Conservation (phyloP, 179 eudicot genomes). For the Silene coronaria region DNA sequence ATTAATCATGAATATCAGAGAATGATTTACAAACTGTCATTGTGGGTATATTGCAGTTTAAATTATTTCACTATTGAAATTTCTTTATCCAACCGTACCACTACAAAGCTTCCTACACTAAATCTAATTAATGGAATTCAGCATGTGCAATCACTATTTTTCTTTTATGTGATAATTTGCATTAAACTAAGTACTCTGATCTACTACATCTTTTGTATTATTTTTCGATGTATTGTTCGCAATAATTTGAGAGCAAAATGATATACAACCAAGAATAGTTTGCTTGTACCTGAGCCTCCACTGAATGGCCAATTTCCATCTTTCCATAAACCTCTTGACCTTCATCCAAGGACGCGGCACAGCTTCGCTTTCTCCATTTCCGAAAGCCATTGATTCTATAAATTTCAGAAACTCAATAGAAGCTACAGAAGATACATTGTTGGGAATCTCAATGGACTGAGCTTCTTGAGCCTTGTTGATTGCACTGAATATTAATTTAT, state of each 20-base stretch:
- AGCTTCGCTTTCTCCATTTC: slow-evolving; percentile 20
- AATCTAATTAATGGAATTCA: too few relatives aligned
- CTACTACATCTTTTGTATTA: background rate
- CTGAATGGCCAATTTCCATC: slow-evolving; percentile 67
- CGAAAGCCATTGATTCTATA: slow-evolving; percentile 27
- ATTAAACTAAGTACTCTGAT: background rate
- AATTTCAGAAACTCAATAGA: slow-evolving; percentile 42
- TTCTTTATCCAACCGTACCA: too few relatives aligned
- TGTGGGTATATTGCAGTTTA: too few relatives aligned
- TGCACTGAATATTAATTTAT: slow-evolving; percentile 32
- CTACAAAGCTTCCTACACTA: too few relatives aligned
- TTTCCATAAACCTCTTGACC: slow-evolving; percentile 35
- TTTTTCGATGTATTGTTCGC: slow-evolving; percentile 14
- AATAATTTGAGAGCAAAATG: slow-evolving; percentile 42
- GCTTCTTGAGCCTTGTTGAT: slow-evolving; percentile 38
- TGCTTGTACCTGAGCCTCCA: slow-evolving; percentile 78
- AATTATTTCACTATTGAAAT: too few relatives aligned
- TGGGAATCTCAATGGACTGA: slow-evolving; percentile 22
- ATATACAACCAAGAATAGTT: slow-evolving; percentile 46
- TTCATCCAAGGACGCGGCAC: slow-evolving; percentile 14
- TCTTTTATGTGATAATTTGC: background rate
- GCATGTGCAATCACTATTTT: too few relatives aligned
- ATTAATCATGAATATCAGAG: too few relatives aligned
- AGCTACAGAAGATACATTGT: slow-evolving; percentile 22
- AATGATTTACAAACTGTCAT: too few relatives aligned